Evolutionary conservation across 2,329 filamentous ascomycete genomes (phyloP).

Genomic region (Elsinoe perseae): DNA sequence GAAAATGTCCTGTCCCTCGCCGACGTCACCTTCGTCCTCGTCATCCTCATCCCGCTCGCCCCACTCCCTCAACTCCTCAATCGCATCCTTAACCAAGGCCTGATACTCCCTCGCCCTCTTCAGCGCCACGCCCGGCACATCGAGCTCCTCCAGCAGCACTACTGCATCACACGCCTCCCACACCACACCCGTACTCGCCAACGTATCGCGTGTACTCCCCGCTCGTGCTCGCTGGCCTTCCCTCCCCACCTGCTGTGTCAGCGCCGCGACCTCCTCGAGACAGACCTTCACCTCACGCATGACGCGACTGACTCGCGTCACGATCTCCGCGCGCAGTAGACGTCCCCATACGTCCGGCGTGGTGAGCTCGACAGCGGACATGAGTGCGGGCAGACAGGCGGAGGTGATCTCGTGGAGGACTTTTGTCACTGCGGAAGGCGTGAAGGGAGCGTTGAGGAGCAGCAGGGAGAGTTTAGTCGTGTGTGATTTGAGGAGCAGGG

Average conservation of each 20-base stretch:
- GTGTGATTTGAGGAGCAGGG: conserved; percentile 69
- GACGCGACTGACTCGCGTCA: conserved; percentile 50
- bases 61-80: conserved; percentile 84
- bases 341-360: conserved; percentile 54
- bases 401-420: conserved; percentile 66
- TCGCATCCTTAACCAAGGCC: conserved; percentile 70
- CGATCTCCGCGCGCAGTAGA: conserved; percentile 56
- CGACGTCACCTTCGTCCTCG: conserved; percentile 37
- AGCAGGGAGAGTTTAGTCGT: conserved; percentile 81
- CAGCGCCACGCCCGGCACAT: conserved; percentile 62
- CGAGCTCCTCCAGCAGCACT: conserved; percentile 54
- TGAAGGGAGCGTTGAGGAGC: conserved; percentile 79
- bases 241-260: conserved; percentile 50
- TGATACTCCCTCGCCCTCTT: conserved; percentile 65
- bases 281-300: conserved; percentile 57
- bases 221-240: conserved; percentile 33
- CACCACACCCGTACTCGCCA: conserved; percentile 64
- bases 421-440: conserved; percentile 62
- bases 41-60: conserved; percentile 37
- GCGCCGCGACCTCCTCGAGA: conserved; percentile 50
- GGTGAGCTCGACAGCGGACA: conserved; percentile 62
- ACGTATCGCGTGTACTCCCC: conserved; percentile 42
- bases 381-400: conserved; percentile 65
- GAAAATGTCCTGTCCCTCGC: conserved; percentile 62
- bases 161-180: conserved; percentile 79